Base-by-base conservation (phyloP, 192 early-diverging fungal genomes). In the Phycomyces blakesleeanus region DNA sequence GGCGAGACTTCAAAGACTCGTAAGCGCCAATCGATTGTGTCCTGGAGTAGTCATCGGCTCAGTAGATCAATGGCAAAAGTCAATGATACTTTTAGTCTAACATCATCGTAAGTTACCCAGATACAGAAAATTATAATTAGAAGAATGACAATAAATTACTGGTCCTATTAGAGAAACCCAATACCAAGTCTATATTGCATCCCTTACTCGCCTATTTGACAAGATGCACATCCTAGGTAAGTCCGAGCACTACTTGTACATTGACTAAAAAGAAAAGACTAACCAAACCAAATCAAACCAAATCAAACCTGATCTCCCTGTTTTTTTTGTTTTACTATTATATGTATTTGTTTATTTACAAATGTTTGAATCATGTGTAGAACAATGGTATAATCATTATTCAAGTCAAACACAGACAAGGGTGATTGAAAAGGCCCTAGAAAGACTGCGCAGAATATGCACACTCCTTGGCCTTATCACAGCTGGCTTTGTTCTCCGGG, bases 141-240 rank as follows among this genome's bases (percentile, higher is more conserved):
- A n/a, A n/a, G n/a, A n/a, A n/a, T n/a, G n/a, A n/a, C n/a, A n/a
- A n/a, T n/a, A n/a, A 34, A 5, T 34, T 34, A 34, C 7, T 34
- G 7, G 2, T 7, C 29, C 2, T 7, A 34, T 15, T 40, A 70
- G 68, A 2, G 68, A 70, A 21, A 62, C 63, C 51, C 24, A 58
- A 25, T 59, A 53, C 38, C 62, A 70, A 41, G 52, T 49, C 0
- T 70, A 70, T 57, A 51, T 70, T 21, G 68, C 63, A 24, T 44
- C 50, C 6, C 56, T 70, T 10, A 29, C 58, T 14, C 54, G 50
- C 20, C 12, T 70, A 24, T 70, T 70, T 47, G 42, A 59, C 29
- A 44, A 53, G 42, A 57, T 61, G 14, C 68, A 70, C 21, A 55
- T 70, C 11, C 49, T 70, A 22, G 67, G 67, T 69, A 69, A 56